These are phyloP conservation scores for Blastobotrys aristatus DNA, from an alignment of 1,139 yeast genomes.

Conservation along the genomic window DNA sequence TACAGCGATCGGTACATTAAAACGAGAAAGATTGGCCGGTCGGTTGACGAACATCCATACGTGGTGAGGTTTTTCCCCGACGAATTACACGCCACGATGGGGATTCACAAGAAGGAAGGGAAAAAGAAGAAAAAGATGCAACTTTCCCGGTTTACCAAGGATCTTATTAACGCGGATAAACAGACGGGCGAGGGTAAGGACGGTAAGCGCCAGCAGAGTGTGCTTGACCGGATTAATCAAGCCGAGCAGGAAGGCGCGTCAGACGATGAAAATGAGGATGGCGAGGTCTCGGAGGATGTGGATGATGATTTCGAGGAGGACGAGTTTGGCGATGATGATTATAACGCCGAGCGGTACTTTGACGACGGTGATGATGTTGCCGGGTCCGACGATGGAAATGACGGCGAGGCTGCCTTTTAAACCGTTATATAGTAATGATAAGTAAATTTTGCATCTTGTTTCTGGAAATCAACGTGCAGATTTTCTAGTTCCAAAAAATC, in stretches of 20 bases:
- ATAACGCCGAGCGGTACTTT: conserved; percentile 53
- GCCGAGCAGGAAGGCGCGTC: conserved; percentile 46
- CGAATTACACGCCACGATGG: conserved; percentile 74
- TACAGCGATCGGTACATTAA: conserved; percentile 45
- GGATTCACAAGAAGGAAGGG: conserved; percentile 44
- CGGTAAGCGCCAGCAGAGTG: conserved; percentile 27
- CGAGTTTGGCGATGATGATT: conserved; percentile 73
- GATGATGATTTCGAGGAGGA: conserved; percentile 73
- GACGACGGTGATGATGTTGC: conserved; percentile 48
- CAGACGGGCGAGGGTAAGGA: conserved; percentile 42
- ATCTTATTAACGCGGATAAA: conserved; percentile 41
- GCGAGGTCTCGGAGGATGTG: conserved; percentile 67
- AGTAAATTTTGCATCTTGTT: neutral
- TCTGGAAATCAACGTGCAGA: no score
- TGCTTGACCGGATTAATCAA: conserved; percentile 26
- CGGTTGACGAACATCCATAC: conserved; percentile 81
- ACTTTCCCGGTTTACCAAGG: conserved; percentile 30
- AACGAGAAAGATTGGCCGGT: conserved; percentile 67
- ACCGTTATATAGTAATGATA: neutral
- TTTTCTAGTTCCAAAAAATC: no score
- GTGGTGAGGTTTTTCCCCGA: conserved; percentile 56
- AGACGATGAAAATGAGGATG: conserved; percentile 45
- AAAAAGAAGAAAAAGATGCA: conserved; percentile 24
- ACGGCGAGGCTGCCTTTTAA: conserved; percentile 20
- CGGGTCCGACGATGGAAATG: conserved; percentile 53